Percentiles rank a stretch among this genome's conserved stretches.
Conservation (phyloP, 2,329 filamentous ascomycete genomes). For the Coniochaeta prunicola region DNA sequence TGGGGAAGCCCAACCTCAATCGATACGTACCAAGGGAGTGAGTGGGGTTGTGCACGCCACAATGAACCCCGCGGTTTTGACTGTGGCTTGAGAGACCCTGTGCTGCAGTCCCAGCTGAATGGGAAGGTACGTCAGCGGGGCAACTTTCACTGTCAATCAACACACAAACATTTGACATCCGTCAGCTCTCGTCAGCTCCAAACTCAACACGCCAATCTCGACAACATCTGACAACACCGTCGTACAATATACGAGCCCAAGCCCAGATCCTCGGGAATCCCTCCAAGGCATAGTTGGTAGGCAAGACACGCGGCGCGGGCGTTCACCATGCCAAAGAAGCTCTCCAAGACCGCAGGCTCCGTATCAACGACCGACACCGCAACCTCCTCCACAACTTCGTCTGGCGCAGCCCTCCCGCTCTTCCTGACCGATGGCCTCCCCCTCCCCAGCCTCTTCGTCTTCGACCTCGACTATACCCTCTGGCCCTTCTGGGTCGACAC, state of each 20-base stretch:
- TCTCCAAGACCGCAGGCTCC: slow-evolving; percentile 9
- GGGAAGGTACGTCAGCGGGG: not conserved
- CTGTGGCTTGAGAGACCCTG: not conserved
- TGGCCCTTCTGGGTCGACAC: slow-evolving; percentile 99
- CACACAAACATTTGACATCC: not conserved
- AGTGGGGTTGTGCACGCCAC: not conserved
- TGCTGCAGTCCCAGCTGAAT: not conserved
- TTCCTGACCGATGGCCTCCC: slow-evolving; percentile 53
- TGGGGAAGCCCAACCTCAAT: not conserved
- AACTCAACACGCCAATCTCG: not conserved
- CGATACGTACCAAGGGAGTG: not conserved
- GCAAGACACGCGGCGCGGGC: too few species aligned
- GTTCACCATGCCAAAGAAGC: slow-evolving; percentile 10
- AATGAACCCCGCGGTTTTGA: not conserved
- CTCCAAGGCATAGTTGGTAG: too few species aligned
- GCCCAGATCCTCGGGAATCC: not conserved
- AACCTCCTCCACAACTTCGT: slow-evolving; percentile 15
- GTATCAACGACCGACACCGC: slow-evolving; percentile 13
- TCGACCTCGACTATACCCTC: slow-evolving; percentile 97
- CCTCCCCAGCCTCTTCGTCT: slow-evolving; percentile 77
- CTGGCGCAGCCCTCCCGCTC: slow-evolving; percentile 21
- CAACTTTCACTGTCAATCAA: not conserved
- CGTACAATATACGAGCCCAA: not conserved
- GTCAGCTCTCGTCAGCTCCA: not conserved
- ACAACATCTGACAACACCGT: not conserved